Percentiles rank a stretch among this genome's conserved stretches.
These are phyloP conservation scores for Arthrobotrys sphaeroides DNA, from an alignment of 2,329 filamentous ascomycete species.

Conservation along the genomic window DNA sequence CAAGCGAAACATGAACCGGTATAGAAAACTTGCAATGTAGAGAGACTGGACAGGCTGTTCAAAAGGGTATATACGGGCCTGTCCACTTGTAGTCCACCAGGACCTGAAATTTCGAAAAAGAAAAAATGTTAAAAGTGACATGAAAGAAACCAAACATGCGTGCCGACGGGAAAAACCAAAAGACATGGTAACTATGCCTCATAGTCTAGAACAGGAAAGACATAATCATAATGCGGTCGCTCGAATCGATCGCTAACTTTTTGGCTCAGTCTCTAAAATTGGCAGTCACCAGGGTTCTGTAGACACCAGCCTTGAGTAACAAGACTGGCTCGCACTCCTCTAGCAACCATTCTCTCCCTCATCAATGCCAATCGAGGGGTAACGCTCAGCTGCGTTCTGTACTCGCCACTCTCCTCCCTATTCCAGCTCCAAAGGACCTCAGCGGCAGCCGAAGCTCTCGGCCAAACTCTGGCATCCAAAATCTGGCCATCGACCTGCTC, in stretches of 20 bases:
- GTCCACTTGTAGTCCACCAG: neutral
- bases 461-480: constrained; percentile 81
- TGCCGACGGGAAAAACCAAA: neutral
- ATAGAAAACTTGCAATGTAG: neutral
- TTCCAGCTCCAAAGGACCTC: constrained; percentile 83
- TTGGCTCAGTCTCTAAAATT: constrained; percentile 3
- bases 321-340: constrained; percentile 70
- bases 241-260: neutral
- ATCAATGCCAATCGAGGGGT: constrained; percentile 76
- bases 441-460: constrained; percentile 75
- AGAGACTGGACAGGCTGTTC: neutral
- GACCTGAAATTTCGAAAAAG: neutral
- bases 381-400: constrained; percentile 76
- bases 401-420: constrained; percentile 72
- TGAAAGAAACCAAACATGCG: neutral
- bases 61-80: neutral
- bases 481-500: constrained; percentile 80
- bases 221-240: no score
- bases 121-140: neutral
- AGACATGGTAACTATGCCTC: neutral
- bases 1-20: neutral
- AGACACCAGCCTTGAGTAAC: constrained; percentile 58
- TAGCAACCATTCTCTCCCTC: constrained; percentile 76
- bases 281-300: constrained; percentile 56
- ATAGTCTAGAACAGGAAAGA: neutral